Evolutionary conservation across 2,329 filamentous ascomycete species (phyloP), one percentile per base, ranked within the genome.

Genomic region (Aspergillus carbonarius): DNA sequence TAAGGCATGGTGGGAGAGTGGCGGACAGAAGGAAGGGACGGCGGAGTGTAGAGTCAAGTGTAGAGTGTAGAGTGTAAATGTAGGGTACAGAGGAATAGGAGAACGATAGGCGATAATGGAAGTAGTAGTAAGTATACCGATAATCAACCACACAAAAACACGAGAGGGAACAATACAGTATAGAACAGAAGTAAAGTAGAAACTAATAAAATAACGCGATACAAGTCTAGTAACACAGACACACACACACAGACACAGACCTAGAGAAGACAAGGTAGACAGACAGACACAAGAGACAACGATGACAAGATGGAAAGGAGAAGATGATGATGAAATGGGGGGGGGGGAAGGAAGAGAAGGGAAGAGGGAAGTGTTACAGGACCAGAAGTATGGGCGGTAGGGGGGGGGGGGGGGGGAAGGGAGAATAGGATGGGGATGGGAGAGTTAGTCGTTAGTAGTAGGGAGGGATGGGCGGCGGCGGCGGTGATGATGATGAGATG

Each of bases 1-100:
- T 97, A 97, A 73, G 89, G 90, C 92, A 96, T 96, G 69, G 64
- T 66, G 64, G 56, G 44, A 51, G 20, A 42, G 23, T 5, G 23
- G 18, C 44, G 44, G 39, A 23, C 13, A 53, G 17, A 42, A 54
- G 23, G 50, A 53, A 42, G 10, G 25, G 37, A 20, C 37, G 44
- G 32, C 49, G 54, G 39, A 46, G 23, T 25, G 35, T 54, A 39
- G 52, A 46, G 10, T n/a, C 13, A 55, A 20, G 49, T 23, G 53
- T 44, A 58, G 30, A 32, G 30, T 32, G 58, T 59, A 54, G 54
- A 54, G 51, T 59, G 49, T 50, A 23, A 46, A 46, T 18, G 51
- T 61, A 61, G 44, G 53, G 35, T 55, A 55, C 44, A 55, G 20
- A 27, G 32, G 52, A 58, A 56, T 60, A 54, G 40, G 35, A 39